phyloP scores from a whole-genome alignment of 495 filamentous ascomycete genomes.

The Aspergillus diversus region DNA sequence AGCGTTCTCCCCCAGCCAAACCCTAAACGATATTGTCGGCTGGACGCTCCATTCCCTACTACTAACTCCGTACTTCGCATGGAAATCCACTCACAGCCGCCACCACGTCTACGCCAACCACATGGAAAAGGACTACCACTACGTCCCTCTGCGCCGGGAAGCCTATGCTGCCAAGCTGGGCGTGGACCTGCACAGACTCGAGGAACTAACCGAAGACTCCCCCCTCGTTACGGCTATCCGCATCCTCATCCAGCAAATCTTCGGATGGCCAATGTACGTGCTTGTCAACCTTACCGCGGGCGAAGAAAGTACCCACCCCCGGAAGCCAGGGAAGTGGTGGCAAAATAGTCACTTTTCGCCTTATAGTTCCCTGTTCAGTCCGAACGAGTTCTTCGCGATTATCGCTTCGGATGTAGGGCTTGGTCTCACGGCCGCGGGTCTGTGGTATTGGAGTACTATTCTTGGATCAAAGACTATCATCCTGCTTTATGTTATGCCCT shows the following conservation, averaged over 20 bases:
- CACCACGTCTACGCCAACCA: slow-evolving; percentile 66
- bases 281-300: slow-evolving; percentile 55
- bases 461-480: slow-evolving; percentile 53
- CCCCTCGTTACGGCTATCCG: slow-evolving; percentile 50
- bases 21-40: slow-evolving; percentile 65
- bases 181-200: slow-evolving; percentile 34
- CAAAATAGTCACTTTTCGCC: slow-evolving; percentile 58
- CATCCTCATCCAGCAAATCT: slow-evolving; percentile 52
- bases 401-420: slow-evolving; percentile 60
- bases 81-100: slow-evolving; percentile 71
- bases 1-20: slow-evolving; percentile 63
- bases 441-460: slow-evolving; percentile 43
- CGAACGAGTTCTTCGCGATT: slow-evolving; percentile 56
- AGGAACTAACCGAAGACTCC: slow-evolving; percentile 55
- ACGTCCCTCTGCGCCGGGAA: slow-evolving; percentile 51
- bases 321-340: slow-evolving; percentile 39
- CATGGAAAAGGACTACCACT: slow-evolving; percentile 59
- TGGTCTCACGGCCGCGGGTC: slow-evolving; percentile 37
- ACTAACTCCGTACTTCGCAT: slow-evolving; percentile 71
- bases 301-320: slow-evolving; percentile 38
- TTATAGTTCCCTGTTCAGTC: slow-evolving; percentile 60
- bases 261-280: slow-evolving; percentile 60
- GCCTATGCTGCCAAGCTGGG: slow-evolving; percentile 37
- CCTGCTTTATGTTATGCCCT: slow-evolving; percentile 55
- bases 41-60: slow-evolving; percentile 66